Evolutionary conservation across 208 protist genomes (phyloP).

Genomic region (Leishmania tropica): DNA sequence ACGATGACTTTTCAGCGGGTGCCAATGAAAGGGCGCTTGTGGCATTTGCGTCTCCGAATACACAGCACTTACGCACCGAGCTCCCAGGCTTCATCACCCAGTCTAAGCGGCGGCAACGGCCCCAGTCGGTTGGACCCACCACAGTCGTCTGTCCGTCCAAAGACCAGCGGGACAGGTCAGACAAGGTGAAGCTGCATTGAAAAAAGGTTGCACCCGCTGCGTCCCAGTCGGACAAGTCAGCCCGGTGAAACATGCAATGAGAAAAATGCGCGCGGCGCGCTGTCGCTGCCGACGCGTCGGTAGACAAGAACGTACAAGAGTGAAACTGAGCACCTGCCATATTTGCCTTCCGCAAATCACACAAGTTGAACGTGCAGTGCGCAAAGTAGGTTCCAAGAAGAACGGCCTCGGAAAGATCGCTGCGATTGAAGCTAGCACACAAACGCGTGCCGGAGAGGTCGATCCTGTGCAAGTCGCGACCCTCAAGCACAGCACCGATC

Average conservation of each 20-base stretch:
- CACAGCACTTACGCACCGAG: constrained; percentile 42
- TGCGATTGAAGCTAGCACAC: constrained; percentile 75
- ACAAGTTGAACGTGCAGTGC: constrained; percentile 72
- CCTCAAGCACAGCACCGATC: constrained; percentile 68
- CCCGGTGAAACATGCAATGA: constrained; percentile 69
- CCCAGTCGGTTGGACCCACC: constrained; percentile 66
- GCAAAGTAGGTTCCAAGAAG: constrained; percentile 46
- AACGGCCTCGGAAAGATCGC: constrained; percentile 39
- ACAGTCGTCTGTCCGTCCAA: constrained; percentile 74
- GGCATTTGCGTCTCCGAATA: constrained; percentile 22
- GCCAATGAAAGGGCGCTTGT: constrained; percentile 17
- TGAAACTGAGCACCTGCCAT: constrained; percentile 67
- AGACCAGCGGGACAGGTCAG: constrained; percentile 65
- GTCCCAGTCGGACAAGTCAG: constrained; percentile 68
- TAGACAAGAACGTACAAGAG: constrained; percentile 73
- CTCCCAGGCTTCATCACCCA: constrained; percentile 42
- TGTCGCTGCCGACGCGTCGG: constrained; percentile 35
- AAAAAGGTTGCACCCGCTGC: constrained; percentile 78
- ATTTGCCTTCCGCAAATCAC: constrained; percentile 36
- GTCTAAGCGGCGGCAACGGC: constrained; percentile 52
- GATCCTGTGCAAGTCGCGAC: constrained; percentile 54
- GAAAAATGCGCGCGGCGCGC: constrained; percentile 62
- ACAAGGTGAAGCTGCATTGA: constrained; percentile 73
- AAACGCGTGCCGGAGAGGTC: constrained; percentile 56
- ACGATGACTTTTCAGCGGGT: constrained; percentile 22